Evolutionary conservation across 441 rosid species (phyloP), one percentile per base, ranked within the genome.

Genomic region (Brassica hybrid): DNA sequence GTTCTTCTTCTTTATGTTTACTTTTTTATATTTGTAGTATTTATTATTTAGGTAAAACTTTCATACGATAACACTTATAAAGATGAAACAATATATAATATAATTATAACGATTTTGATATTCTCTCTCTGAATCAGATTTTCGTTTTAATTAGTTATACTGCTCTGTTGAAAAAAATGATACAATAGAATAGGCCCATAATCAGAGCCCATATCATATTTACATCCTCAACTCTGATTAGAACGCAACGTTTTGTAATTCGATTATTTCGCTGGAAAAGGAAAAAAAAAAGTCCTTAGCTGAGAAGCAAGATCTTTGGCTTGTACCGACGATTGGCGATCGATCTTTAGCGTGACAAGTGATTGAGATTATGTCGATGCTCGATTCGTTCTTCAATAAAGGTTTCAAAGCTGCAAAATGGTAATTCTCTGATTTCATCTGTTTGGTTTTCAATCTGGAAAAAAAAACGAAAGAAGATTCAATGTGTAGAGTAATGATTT

Each of bases 351-450:
- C 23, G 13, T 38, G n/a, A 11, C 16, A 1, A 36, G 59, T 7
- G 6, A 30, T 30, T 61, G 16, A 72, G 16, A 72, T 65, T 88
- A 94, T 94, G 94, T 88, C 99, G 82, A 81, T 88, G 87, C 85
- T 96, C 74, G 99, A 96, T 86, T 86, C 99, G 4, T 86, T 96
- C 87, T 92, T 96, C 91, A 90, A 80, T 73, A 94, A 90, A 83
- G 97, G 97, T 65, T 96, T 96, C 79, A 94, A 90, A 86, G 99
- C 93, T 69, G 83, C 93, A 13, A 96, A 94, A 80, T 94, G 99
- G 98, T 94, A 84, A 61, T 36, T 38, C 52, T 73, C 59, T 52
- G 11, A 67, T 32, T 72, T 21, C 52, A 16, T 65, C 76, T 21
- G 19, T 66, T 54, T 17, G 4, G 2, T 21, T 18, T 70, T 54